Conservation (phyloP, 73 alveolate species). For the Tetrahymena elliotti region DNA sequence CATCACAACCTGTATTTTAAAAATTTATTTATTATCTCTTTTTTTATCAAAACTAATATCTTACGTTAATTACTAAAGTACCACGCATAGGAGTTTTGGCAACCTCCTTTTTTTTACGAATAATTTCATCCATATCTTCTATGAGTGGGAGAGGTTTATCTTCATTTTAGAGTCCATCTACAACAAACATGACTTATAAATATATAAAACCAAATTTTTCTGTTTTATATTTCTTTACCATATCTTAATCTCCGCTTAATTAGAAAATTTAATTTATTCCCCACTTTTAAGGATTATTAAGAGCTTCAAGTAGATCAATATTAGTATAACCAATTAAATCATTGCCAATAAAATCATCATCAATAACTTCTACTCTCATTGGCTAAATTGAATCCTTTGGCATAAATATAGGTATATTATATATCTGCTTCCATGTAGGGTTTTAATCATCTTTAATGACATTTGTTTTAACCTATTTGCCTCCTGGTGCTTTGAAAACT, state of each 20-base stretch:
- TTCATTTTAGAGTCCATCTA: constrained; percentile 15
- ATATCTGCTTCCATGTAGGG: constrained; percentile 32
- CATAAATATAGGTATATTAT: constrained; percentile 16
- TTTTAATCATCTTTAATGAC: background rate
- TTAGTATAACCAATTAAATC: constrained; percentile 28
- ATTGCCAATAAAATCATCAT: constrained; percentile 30
- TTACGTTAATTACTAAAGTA: background rate
- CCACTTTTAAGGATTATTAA: constrained; percentile 31
- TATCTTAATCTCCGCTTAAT: constrained; percentile 4
- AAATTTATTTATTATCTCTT: background rate
- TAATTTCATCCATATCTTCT: constrained; percentile 34
- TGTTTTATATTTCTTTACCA: constrained; percentile 16
- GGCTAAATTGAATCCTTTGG: constrained; percentile 24
- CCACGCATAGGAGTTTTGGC: constrained; percentile 32
- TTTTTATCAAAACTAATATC: background rate
- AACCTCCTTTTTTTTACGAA: constrained; percentile 12
- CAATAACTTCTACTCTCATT: constrained; percentile 23
- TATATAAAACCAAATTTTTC: constrained; percentile 18
- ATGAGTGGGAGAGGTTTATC: constrained; percentile 33
- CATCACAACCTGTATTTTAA: background rate
- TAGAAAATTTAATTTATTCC: constrained; percentile 10
- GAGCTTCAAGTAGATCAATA: constrained; percentile 5
- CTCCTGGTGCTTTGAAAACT: constrained; percentile 33
- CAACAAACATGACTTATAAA: constrained; percentile 21
- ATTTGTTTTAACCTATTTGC: constrained; percentile 10